A percentile compares a stretch with the other conserved stretches of the same genome.
Conservation (phyloP, 352 stramenopile genomes). For the Pythium rishiriense region DNA sequence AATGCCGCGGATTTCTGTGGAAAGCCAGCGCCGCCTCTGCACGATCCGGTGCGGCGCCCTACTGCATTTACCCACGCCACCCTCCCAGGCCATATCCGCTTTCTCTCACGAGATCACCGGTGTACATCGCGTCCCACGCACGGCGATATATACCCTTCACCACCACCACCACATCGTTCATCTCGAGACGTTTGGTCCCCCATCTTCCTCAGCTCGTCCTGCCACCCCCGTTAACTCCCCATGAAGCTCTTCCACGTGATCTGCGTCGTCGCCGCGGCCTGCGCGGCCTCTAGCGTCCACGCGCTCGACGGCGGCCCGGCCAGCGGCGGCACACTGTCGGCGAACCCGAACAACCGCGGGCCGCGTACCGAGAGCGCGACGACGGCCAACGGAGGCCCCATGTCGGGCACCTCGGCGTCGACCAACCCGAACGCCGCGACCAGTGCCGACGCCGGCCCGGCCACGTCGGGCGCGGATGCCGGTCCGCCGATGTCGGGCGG, state of each 20-base stretch:
- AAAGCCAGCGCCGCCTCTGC: conserved; percentile 3
- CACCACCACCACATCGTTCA: neutral
- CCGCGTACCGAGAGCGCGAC: conserved; percentile 12
- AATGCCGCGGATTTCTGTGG: neutral
- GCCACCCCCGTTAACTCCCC: neutral
- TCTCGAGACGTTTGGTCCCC: neutral
- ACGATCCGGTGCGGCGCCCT: neutral
- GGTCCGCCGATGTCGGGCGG: conserved; percentile 20
- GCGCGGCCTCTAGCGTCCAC: conserved; percentile 1
- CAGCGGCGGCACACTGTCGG: conserved; percentile 11
- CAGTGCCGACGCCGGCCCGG: conserved; percentile 2
- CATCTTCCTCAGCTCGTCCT: neutral
- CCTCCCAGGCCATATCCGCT: neutral
- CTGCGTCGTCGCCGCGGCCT: conserved; percentile 6
- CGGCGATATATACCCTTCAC: neutral
- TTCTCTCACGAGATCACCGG: neutral
- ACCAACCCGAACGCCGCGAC: conserved; percentile 12
- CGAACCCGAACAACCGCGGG: conserved; percentile 17
- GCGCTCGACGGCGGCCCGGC: conserved; percentile 13
- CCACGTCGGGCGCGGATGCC: neutral
- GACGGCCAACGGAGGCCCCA: conserved; percentile 15
- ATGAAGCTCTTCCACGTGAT: conserved; percentile 22
- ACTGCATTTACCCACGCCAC: neutral
- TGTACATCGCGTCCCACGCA: too few relatives aligned
- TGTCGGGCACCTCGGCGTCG: conserved; percentile 13